Conservation (phyloP, 2,329 filamentous ascomycete genomes). For the Claviceps paspali region DNA sequence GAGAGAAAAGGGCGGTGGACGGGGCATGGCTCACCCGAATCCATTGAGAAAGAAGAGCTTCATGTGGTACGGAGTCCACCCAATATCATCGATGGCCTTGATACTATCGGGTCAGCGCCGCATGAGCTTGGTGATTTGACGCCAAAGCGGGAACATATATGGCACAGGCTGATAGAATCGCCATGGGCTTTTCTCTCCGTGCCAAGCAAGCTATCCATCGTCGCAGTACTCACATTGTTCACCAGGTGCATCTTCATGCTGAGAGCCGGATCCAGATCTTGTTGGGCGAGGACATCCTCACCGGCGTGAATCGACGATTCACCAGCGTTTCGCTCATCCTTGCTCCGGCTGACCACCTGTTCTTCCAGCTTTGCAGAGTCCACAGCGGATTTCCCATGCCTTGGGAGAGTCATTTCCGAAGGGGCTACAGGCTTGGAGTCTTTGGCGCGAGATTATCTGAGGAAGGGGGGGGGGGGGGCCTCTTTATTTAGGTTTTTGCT, state of each 20-base stretch:
- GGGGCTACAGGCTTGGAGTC: no score
- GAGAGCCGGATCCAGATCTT: conserved; percentile 45
- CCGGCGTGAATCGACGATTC: conserved; percentile 11
- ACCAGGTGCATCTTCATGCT: conserved; percentile 54
- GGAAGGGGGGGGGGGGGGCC: no score
- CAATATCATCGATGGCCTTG: conserved; percentile 41
- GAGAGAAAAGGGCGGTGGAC: no score
- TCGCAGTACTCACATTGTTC: conserved; percentile 40
- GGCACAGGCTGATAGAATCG: no score
- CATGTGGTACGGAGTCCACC: conserved; percentile 42
- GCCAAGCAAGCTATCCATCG: neutral
- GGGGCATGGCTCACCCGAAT: conserved; percentile 28
- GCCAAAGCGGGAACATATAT: no score
- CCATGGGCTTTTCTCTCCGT: neutral
- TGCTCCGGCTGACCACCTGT: conserved; percentile 1
- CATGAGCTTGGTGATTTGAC: neutral
- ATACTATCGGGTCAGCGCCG: conserved; percentile 1
- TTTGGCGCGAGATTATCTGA: no score
- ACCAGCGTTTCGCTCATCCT: conserved; percentile 6
- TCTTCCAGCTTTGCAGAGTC: conserved; percentile 8
- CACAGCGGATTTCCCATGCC: conserved; percentile 1
- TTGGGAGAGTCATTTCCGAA: conserved; percentile 1
- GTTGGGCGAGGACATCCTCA: conserved; percentile 38
- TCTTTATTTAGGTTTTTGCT: no score
- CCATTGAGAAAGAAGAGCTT: conserved; percentile 48